These are phyloP conservation scores for Linderniella brevidens DNA, from an alignment of 257 asterid genomes.

Conservation along the genomic window DNA sequence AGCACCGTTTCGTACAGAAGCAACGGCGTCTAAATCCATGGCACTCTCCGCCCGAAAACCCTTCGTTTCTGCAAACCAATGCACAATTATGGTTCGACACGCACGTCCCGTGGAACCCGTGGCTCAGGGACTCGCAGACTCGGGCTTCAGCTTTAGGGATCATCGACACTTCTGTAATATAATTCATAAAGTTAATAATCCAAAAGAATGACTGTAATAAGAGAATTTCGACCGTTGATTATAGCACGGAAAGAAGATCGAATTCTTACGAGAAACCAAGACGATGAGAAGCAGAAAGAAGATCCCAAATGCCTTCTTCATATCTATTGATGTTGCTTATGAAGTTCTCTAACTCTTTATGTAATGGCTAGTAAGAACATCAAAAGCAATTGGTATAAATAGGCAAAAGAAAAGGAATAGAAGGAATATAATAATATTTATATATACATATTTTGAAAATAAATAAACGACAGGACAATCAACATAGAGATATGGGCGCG, in stretches of 20 bases:
- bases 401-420: too few species aligned
- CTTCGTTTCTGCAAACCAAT: constrained; percentile 33
- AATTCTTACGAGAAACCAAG: constrained; percentile 20
- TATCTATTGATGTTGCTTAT: too few species aligned
- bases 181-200: too few species aligned
- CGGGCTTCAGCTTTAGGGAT: constrained; percentile 25
- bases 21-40: constrained; percentile 25
- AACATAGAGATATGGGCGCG: too few species aligned
- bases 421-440: too few species aligned
- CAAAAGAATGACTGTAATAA: too few species aligned
- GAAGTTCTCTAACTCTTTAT: too few species aligned
- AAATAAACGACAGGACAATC: too few species aligned
- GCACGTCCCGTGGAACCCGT: constrained; percentile 22
- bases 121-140: constrained; percentile 31
- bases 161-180: constrained; percentile 12
- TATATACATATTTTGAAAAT: too few species aligned
- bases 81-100: constrained; percentile 23
- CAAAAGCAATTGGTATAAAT: too few species aligned
- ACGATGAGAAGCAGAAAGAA: constrained; percentile 17
- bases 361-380: too few species aligned
- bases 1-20: constrained; percentile 33
- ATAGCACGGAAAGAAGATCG: not conserved
- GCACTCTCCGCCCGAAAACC: constrained; percentile 33
- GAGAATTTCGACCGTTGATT: too few species aligned
- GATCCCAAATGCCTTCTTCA: constrained; percentile 16